Conservation (phyloP, 2,329 filamentous ascomycete species). For the Xylaria sp. region DNA sequence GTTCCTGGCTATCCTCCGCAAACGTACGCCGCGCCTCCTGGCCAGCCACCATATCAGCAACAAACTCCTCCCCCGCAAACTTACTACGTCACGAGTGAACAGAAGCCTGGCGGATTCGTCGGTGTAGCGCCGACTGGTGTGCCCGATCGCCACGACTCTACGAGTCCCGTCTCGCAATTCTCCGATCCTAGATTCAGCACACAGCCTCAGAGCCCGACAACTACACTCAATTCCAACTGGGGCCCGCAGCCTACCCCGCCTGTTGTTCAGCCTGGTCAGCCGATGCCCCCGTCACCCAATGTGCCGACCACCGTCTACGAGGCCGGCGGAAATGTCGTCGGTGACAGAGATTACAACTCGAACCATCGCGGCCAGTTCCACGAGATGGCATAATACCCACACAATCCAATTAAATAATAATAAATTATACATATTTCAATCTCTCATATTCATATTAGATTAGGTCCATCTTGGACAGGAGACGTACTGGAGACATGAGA, state of each 20-base stretch:
- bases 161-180: slow-evolving; percentile 38
- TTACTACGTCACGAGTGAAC: slow-evolving; percentile 28
- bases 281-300: slow-evolving; percentile 19
- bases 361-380: slow-evolving; percentile 49
- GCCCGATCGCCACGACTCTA: slow-evolving; percentile 37
- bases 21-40: slow-evolving; percentile 20
- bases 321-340: slow-evolving; percentile 44
- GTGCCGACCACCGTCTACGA: slow-evolving; percentile 45
- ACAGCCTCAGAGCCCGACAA: slow-evolving; percentile 37
- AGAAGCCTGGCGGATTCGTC: slow-evolving; percentile 37
- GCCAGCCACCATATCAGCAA: slow-evolving; percentile 31
- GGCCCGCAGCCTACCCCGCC: slow-evolving; percentile 31
- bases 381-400: slow-evolving; percentile 44
- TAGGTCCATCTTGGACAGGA: background rate
- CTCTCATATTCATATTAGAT: background rate
- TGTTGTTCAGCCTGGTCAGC: slow-evolving; percentile 25
- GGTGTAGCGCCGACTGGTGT: slow-evolving; percentile 19
- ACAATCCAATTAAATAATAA: background rate
- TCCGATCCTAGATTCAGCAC: slow-evolving; percentile 31
- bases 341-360: slow-evolving; percentile 38
- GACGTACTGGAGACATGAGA: background rate
- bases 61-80: slow-evolving; percentile 23
- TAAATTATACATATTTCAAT: background rate
- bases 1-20: slow-evolving; percentile 28
- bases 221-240: slow-evolving; percentile 35